These are phyloP conservation scores for Phoma herbarum DNA, from an alignment of 2,329 filamentous ascomycete species.

Conservation along the genomic window DNA sequence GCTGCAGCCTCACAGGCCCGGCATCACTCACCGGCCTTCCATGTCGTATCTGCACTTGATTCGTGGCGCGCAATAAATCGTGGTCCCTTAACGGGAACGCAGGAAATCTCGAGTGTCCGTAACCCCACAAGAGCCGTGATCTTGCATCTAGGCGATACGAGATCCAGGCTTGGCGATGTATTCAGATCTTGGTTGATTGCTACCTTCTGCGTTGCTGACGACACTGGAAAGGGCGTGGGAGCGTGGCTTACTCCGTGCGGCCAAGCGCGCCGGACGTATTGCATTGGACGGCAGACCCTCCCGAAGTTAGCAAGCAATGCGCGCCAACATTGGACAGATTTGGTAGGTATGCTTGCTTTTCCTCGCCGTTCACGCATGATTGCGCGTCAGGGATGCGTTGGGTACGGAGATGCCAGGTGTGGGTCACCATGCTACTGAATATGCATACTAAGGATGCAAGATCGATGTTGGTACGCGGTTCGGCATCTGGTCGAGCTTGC, in stretches of 20 bases:
- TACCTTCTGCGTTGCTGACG: not conserved
- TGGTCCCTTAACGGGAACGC: not conserved
- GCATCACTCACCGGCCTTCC: not conserved
- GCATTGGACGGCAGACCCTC: constrained; percentile 1
- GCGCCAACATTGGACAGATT: not conserved
- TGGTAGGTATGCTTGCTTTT: constrained; percentile 5
- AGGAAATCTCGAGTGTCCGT: not conserved
- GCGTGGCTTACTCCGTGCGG: constrained; percentile 2
- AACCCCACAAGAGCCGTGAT: constrained; percentile 6
- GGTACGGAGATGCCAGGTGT: constrained; percentile 14
- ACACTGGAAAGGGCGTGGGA: not conserved
- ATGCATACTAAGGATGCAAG: constrained; percentile 2
- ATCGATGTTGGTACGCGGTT: constrained; percentile 5
- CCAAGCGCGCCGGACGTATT: not conserved
- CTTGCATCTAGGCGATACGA: constrained; percentile 8
- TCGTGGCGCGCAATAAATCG: not conserved
- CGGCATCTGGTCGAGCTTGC: constrained; percentile 4
- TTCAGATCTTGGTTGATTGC: constrained; percentile 8
- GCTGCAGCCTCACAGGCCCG: not conserved
- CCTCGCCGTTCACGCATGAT: not conserved
- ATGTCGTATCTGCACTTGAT: not conserved
- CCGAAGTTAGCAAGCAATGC: not conserved
- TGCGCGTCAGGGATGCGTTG: not conserved
- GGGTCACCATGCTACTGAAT: not conserved
- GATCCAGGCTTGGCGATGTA: constrained; percentile 16